These are phyloP conservation scores for Mycena galopus DNA, from an alignment of 768 basidiomycete genomes.

Conservation along the genomic window DNA sequence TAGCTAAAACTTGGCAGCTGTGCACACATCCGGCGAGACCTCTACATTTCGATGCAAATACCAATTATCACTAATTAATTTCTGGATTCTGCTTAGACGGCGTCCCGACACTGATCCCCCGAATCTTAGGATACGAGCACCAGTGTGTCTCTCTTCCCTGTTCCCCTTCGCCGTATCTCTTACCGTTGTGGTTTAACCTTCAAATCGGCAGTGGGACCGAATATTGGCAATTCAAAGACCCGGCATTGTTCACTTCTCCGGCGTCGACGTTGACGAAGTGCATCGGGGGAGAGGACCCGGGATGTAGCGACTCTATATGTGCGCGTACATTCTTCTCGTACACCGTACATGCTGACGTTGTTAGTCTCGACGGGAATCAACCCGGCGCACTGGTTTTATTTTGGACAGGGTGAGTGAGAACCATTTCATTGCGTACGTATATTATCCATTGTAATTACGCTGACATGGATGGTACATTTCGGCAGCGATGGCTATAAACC, in stretches of 20 bases:
- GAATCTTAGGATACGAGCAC: constrained; percentile 61
- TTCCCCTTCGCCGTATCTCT: not conserved
- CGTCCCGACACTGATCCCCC: constrained; percentile 64
- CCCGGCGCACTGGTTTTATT: constrained; percentile 60
- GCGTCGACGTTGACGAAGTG: constrained; percentile 56
- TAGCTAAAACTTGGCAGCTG: not conserved
- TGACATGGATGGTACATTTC: not conserved
- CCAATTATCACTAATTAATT: not conserved
- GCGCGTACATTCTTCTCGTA: constrained; percentile 29
- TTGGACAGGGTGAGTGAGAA: constrained; percentile 54
- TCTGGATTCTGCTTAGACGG: constrained; percentile 56
- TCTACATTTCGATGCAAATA: not conserved
- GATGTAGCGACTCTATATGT: constrained; percentile 64
- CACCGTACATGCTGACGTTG: not conserved
- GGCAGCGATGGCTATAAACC: constrained; percentile 19
- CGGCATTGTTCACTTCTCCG: constrained; percentile 43
- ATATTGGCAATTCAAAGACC: constrained; percentile 65
- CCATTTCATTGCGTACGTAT: not conserved
- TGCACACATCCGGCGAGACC: constrained; percentile 56
- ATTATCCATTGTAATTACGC: no score
- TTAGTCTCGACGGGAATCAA: constrained; percentile 63
- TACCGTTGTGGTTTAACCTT: no score
- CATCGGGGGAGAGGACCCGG: constrained; percentile 58
- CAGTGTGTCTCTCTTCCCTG: constrained; percentile 45
- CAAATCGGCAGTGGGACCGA: constrained; percentile 37